These are phyloP conservation scores for Rheum nobile DNA, from an alignment of 148 eudicot species.

Conservation along the genomic window DNA sequence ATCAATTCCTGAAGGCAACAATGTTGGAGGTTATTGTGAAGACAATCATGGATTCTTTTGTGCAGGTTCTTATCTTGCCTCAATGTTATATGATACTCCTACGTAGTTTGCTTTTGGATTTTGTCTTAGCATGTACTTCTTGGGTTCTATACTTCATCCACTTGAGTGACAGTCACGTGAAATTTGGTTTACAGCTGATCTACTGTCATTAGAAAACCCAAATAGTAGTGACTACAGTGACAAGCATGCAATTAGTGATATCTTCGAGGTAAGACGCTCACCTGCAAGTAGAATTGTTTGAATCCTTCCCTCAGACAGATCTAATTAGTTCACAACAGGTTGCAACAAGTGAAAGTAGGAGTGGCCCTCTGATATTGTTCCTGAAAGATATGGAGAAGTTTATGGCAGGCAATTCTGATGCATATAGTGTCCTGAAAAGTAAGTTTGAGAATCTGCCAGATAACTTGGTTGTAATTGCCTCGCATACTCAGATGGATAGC, in stretches of 20 bases:
- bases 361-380: constrained; percentile 53
- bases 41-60: constrained; percentile 89
- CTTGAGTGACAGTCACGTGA: too few relatives aligned
- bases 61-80: constrained; percentile 37
- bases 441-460: constrained; percentile 68
- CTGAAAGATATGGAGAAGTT: constrained; percentile 87
- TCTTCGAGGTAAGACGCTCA: constrained; percentile 63
- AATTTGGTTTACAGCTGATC: constrained; percentile 42
- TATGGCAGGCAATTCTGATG: constrained; percentile 58
- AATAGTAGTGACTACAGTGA: constrained; percentile 52
- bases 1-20: constrained; percentile 67
- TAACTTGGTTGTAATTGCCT: constrained; percentile 76
- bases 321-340: constrained; percentile 27
- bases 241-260: constrained; percentile 61
- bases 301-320: neutral
- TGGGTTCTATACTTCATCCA: too few relatives aligned
- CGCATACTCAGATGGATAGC: constrained; percentile 71
- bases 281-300: neutral
- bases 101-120: too few relatives aligned
- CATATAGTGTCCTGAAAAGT: constrained; percentile 40
- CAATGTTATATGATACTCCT: too few relatives aligned
- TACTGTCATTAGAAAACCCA: constrained; percentile 50
- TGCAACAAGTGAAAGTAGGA: constrained; percentile 49
- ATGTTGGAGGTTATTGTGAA: constrained; percentile 87
- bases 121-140: too few relatives aligned